phyloP scores from a whole-genome alignment of 2,329 filamentous ascomycete species.

The Zasmidium citrigriseum region DNA sequence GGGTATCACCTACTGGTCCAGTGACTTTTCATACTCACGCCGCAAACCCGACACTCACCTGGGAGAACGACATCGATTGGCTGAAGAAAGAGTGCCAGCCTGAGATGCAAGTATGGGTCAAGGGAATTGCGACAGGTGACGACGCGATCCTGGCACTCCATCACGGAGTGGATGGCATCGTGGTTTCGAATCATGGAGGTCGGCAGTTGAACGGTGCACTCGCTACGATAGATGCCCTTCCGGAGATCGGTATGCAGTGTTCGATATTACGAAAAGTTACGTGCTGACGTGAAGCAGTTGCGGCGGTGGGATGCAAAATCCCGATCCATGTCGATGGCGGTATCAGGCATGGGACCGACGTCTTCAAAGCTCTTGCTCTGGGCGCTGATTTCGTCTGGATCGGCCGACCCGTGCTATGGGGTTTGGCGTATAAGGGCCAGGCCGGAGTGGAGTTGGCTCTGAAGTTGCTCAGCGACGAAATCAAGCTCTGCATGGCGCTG shows the following conservation, averaged over 20 bases:
- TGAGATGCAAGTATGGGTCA: constrained; percentile 52
- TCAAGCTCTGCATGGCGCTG: constrained; percentile 43
- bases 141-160: constrained; percentile 50
- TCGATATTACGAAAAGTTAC: not conserved
- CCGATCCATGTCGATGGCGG: constrained; percentile 64
- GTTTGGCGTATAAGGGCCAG: constrained; percentile 43
- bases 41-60: constrained; percentile 37
- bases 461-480: constrained; percentile 43
- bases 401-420: constrained; percentile 53
- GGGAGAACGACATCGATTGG: constrained; percentile 53
- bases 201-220: constrained; percentile 59
- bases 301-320: constrained; percentile 48
- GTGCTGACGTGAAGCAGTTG: constrained; percentile 19
- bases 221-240: constrained; percentile 53
- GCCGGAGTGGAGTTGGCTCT: constrained; percentile 46
- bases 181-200: constrained; percentile 60
- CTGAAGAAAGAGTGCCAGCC: constrained; percentile 46
- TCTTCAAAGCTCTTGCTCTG: constrained; percentile 59
- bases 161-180: constrained; percentile 42
- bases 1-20: constrained; percentile 35
- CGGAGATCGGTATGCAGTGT: constrained; percentile 31
- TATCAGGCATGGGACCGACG: constrained; percentile 55
- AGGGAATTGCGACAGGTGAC: constrained; percentile 44
- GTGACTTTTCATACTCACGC: constrained; percentile 44
- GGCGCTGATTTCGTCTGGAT: constrained; percentile 54